Evolutionary conservation across 2,329 filamentous ascomycete genomes (phyloP), one percentile per base, ranked within the genome.

Genomic region (Monosporascus cannonballus): DNA sequence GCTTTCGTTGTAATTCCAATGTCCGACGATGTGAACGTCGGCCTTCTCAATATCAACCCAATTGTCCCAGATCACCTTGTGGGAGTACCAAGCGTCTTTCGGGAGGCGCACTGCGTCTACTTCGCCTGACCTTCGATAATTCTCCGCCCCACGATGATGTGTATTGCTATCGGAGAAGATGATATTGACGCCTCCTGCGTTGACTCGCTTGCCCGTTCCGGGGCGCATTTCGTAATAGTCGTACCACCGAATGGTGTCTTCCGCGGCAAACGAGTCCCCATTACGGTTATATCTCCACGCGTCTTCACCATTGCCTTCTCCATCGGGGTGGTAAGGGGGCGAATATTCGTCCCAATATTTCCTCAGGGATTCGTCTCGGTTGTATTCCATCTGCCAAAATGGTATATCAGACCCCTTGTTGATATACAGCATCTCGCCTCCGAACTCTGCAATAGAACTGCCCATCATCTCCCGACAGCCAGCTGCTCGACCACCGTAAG

Each of bases 1-100:
- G 49, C n/a, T 46, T 3, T 50, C 24, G 17, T 50, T 50, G 49
- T 50, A 47, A n/a, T 50, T 50, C 49, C 49, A 50, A 30, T 50
- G 49, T 3, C 49, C 49, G 6, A 50, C 22, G 6, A 50, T 50
- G 18, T 47, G 49, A 30, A 42, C 39, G 2, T 39, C 49, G 7
- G 41, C 37, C 11, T 24, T 14, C 15, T 50, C 49, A 24, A 50
- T 22, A n/a, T 50, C 49, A n/a, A 50, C 49, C 49, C 49, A 50
- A 25, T 50, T 50, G 20, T 50, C 20, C 49, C 49, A 50, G 20
- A 50, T 50, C 18, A 50, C 49, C 38, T 46, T 44, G 14, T 50
- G 37, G 9, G 49, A 38, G 20, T 30, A 50, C 49, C 49, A 50
- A 2, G 22, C 38, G 4, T 50, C 38, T 39, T 50, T 50, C 2